Percentiles rank a stretch among this genome's conserved stretches.
These are phyloP conservation scores for Orobanche coerulescens DNA, from an alignment of 257 asterid genomes.

Conservation along the genomic window DNA sequence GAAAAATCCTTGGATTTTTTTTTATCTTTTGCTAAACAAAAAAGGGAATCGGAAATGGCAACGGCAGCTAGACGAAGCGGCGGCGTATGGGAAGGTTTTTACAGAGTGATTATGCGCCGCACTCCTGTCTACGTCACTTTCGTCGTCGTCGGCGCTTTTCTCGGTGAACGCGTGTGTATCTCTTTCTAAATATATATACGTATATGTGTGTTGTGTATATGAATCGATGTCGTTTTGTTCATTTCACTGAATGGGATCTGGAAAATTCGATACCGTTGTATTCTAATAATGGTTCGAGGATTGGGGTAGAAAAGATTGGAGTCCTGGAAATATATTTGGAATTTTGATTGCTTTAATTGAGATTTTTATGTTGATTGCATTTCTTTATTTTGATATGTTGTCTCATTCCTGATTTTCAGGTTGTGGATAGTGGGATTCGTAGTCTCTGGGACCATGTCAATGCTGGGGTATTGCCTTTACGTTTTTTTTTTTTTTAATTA, in stretches of 20 bases:
- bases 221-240: background rate
- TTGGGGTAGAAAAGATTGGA: background rate
- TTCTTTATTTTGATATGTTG: constrained; percentile 1
- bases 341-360: background rate
- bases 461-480: constrained; percentile 49
- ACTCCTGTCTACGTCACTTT: constrained; percentile 74
- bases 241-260: constrained; percentile 27
- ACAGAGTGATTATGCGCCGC: constrained; percentile 76
- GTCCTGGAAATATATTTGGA: background rate
- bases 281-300: background rate
- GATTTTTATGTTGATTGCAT: background rate
- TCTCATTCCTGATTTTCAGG: constrained; percentile 39
- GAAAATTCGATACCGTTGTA: background rate
- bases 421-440: constrained; percentile 59
- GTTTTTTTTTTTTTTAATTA: background rate
- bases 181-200: background rate
- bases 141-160: constrained; percentile 79
- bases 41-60: constrained; percentile 29
- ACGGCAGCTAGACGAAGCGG: constrained; percentile 45
- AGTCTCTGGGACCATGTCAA: constrained; percentile 58
- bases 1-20: background rate
- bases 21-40: background rate
- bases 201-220: too few relatives aligned
- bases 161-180: constrained; percentile 70
- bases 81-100: constrained; percentile 67